Percentiles rank a stretch among this genome's conserved stretches.
phyloP scores from a whole-genome alignment of 768 basidiomycete genomes.

The Suillus bovinus region DNA sequence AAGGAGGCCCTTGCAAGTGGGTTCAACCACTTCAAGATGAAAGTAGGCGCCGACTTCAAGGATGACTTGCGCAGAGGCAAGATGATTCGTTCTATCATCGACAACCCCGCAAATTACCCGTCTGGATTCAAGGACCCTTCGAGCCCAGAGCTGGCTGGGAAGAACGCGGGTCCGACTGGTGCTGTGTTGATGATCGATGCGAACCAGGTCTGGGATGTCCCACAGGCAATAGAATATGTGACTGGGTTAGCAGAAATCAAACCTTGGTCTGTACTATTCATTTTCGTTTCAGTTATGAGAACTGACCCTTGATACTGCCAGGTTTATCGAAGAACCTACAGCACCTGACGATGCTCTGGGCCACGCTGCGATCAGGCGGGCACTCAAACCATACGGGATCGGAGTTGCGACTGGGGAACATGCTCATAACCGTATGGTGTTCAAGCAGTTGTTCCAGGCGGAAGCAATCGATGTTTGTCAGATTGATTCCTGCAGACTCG shows the following conservation, averaged over 20 bases:
- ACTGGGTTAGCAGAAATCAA: constrained; percentile 74
- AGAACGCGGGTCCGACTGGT: constrained; percentile 94
- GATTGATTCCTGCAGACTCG: constrained; percentile 92
- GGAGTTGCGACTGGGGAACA: constrained; percentile 95
- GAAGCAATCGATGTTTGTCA: constrained; percentile 95
- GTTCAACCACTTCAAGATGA: constrained; percentile 99
- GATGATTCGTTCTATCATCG: constrained; percentile 93
- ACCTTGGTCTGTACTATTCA: constrained; percentile 65
- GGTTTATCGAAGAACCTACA: constrained; percentile 94
- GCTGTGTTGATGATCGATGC: constrained; percentile 97
- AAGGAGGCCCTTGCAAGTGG: constrained; percentile 82
- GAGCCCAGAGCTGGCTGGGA: constrained; percentile 66
- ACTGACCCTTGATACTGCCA: constrained; percentile 23
- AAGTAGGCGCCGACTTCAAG: constrained; percentile 84
- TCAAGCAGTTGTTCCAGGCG: constrained; percentile 90
- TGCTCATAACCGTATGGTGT: constrained; percentile 92
- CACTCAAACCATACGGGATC: constrained; percentile 75
- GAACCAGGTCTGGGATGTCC: constrained; percentile 96
- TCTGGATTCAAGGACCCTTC: constrained; percentile 55
- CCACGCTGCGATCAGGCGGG: constrained; percentile 77
- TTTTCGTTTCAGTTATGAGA: neutral
- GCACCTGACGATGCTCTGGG: constrained; percentile 91
- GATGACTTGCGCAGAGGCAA: constrained; percentile 85
- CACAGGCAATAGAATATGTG: constrained; percentile 91
- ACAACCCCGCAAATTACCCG: constrained; percentile 84